Evolutionary conservation across 2,329 filamentous ascomycete genomes (phyloP).

Genomic region (Samsoniella hepiali): DNA sequence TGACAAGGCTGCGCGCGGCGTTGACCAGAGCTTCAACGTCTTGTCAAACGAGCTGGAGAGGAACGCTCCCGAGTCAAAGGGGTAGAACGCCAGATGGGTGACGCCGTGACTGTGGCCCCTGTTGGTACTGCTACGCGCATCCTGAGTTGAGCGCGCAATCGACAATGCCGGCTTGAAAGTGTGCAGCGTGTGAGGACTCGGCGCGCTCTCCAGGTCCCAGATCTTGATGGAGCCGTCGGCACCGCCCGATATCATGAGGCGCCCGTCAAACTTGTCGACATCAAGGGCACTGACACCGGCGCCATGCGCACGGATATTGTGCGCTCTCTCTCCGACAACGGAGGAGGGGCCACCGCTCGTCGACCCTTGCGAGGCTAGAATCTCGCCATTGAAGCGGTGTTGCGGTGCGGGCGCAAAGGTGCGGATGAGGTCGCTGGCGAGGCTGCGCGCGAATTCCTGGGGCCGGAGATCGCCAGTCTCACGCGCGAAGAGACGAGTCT

Average conservation of each 20-base stretch:
- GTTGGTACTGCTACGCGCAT: constrained; percentile 22
- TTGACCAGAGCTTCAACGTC: constrained; percentile 71
- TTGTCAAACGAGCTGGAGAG: constrained; percentile 76
- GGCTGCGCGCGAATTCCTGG: constrained; percentile 60
- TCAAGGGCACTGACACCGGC: constrained; percentile 76
- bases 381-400: constrained; percentile 65
- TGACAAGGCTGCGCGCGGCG: constrained; percentile 56
- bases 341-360: constrained; percentile 16
- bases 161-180: constrained; percentile 54
- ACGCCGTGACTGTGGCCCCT: constrained; percentile 64
- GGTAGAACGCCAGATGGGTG: constrained; percentile 74
- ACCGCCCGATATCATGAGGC: constrained; percentile 77
- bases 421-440: constrained; percentile 63
- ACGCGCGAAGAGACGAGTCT: constrained; percentile 76
- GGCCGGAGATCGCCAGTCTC: constrained; percentile 66
- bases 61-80: constrained; percentile 73
- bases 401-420: constrained; percentile 65
- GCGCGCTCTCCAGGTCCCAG: constrained; percentile 75
- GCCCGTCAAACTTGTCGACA: constrained; percentile 76
- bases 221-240: constrained; percentile 80
- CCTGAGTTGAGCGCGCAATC: constrained; percentile 42
- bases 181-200: constrained; percentile 42
- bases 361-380: constrained; percentile 16
- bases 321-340: constrained; percentile 29
- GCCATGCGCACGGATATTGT: constrained; percentile 62